Evolutionary conservation across 2,329 filamentous ascomycete species (phyloP).

Genomic region (Emergomyces pasteurianus): DNA sequence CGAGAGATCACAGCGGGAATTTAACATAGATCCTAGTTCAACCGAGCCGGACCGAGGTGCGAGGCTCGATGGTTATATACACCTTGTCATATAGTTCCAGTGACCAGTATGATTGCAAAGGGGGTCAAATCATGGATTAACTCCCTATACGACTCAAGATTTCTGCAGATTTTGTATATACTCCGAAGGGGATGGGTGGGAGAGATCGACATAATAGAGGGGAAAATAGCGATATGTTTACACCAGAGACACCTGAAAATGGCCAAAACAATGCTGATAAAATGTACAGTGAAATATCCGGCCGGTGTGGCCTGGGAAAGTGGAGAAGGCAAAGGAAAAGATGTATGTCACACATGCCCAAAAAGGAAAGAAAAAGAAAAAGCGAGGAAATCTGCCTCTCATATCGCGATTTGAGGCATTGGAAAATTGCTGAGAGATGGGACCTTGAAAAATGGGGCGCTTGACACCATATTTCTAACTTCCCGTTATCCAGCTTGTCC

Average conservation of each 20-base stretch:
- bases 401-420: neutral
- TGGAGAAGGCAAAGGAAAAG: neutral
- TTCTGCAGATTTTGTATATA: neutral
- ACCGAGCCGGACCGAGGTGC: neutral
- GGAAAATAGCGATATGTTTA: neutral
- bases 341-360: neutral
- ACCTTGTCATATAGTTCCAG: neutral
- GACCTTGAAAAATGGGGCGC: no score
- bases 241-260: constrained; percentile 1
- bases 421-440: neutral
- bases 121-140: neutral
- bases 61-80: neutral
- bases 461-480: constrained; percentile 16
- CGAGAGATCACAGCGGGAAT: neutral
- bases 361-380: neutral
- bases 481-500: constrained; percentile 30
- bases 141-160: neutral
- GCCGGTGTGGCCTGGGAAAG: neutral
- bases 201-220: neutral
- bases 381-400: neutral
- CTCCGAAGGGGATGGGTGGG: neutral
- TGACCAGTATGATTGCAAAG: neutral
- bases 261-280: neutral
- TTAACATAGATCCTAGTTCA: neutral
- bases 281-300: neutral